Conservation (phyloP, 306 rosid species). For the Acmispon strigosus region DNA sequence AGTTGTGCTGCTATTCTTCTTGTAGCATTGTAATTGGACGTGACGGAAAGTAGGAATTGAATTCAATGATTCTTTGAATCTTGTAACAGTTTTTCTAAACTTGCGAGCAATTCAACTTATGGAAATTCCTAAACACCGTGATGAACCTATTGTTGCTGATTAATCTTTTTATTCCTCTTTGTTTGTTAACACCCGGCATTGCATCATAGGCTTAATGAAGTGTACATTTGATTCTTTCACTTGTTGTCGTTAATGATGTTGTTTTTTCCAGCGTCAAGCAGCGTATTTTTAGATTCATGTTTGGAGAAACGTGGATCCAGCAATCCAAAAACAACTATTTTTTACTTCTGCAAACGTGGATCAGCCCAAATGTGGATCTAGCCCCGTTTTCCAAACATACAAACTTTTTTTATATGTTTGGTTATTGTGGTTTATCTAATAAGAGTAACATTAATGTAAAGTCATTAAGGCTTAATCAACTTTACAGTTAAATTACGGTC, state of each 20-base stretch:
- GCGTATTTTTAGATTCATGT: too few relatives aligned
- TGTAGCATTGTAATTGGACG: constrained; percentile 13
- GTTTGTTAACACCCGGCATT: background rate
- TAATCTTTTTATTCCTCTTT: too few relatives aligned
- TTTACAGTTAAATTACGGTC: too few relatives aligned
- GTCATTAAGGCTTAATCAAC: too few relatives aligned
- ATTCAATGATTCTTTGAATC: constrained; percentile 13
- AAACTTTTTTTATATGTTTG: too few relatives aligned
- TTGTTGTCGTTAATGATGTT: background rate
- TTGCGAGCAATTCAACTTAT: background rate
- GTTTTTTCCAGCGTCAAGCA: background rate
- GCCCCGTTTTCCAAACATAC: too few relatives aligned
- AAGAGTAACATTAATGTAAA: too few relatives aligned
- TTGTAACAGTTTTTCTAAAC: constrained; percentile 23
- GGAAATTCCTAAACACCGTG: background rate
- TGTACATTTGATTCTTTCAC: background rate
- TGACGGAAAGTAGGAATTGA: background rate
- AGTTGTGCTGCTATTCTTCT: constrained; percentile 48
- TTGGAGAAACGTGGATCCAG: too few relatives aligned
- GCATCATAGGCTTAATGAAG: background rate
- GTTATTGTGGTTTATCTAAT: too few relatives aligned
- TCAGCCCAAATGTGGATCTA: too few relatives aligned
- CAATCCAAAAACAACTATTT: too few relatives aligned
- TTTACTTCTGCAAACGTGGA: too few relatives aligned
- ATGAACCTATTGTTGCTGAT: background rate